Base-by-base conservation (phyloP, 208 protist genomes). In the Trypanosoma brucei region DNA sequence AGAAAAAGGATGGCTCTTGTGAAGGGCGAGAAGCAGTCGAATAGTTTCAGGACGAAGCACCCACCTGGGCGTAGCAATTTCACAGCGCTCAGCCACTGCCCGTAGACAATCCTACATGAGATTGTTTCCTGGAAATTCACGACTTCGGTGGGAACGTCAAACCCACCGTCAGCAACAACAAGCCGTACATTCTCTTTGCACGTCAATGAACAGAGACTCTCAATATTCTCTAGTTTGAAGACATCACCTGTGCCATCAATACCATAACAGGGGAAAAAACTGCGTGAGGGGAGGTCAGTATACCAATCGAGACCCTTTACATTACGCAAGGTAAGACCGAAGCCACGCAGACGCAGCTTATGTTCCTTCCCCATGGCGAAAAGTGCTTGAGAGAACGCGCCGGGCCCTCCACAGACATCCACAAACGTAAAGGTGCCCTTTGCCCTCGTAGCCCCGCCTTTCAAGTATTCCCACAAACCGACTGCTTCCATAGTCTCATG, bases 111-210 rank as follows among this genome's bases (percentile, higher is more conserved):
- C 39, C 87, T 88, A 8, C 81, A 70, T 0, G 89, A 95, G 14
- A 95, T 94, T 2, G 89, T 87, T 61, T 97, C 88, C 68, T 97
- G 92, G 58, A 81, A 93, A 62, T 92, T 92, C 30, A 81, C 79
- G 9, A 89, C 56, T 44, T 83, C 70, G 31, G 81, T 74, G 35
- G 81, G 68, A 0, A 96, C 76, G 49, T 79, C 62, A 60, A 95
- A 95, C 62, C 92, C 92, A 65, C 92, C 92, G 55, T 97, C 92
- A 36, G 86, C 88, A n/a, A 97, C 92, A n/a, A 91, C 86, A 3
- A 96, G 72, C 37, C 82, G 70, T 54, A 93, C 22, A 48, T 62
- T 65, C 22, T 70, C 59, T 1, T 46, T 36, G 39, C 35, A 22
- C 0, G 81, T 86, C 9, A 91, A 11, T 1, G 84, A 81, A 14